Evolutionary conservation across 352 stramenopile genomes (phyloP).

Genomic region (Phytophthora meadii): DNA sequence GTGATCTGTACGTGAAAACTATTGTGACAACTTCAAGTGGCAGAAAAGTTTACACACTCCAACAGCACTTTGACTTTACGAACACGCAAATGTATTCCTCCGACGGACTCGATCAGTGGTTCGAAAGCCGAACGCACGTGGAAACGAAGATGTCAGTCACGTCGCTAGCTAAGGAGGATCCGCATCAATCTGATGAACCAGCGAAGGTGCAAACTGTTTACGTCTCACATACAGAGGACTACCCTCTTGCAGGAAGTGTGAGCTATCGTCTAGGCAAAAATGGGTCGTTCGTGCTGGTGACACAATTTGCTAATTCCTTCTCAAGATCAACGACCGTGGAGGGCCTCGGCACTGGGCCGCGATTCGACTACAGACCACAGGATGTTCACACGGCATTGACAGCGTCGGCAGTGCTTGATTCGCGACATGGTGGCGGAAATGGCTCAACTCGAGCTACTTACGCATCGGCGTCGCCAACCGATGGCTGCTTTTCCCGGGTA

Average conservation of each 20-base stretch:
- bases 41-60: constrained; percentile 59
- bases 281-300: constrained; percentile 50
- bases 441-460: constrained; percentile 29
- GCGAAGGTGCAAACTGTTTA: constrained; percentile 20
- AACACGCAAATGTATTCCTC: constrained; percentile 64
- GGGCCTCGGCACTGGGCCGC: constrained; percentile 12
- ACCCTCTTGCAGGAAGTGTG: constrained; percentile 56
- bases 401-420: constrained; percentile 32
- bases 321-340: constrained; percentile 33
- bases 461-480: constrained; percentile 19
- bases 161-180: constrained; percentile 14
- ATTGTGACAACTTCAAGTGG: constrained; percentile 67
- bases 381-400: constrained; percentile 25
- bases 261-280: constrained; percentile 50
- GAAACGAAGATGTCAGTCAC: constrained; percentile 43
- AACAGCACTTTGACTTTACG: constrained; percentile 51
- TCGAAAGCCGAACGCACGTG: constrained; percentile 47
- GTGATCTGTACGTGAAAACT: constrained; percentile 51
- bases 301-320: constrained; percentile 55
- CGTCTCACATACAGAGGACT: constrained; percentile 51
- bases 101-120: constrained; percentile 53
- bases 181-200: constrained; percentile 2
- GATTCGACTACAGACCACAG: constrained; percentile 26
- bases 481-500: constrained; percentile 28
- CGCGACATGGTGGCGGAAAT: constrained; percentile 25